Conservation (phyloP, 2,329 filamentous ascomycete genomes). For the Simplicillium aogashimaense region DNA sequence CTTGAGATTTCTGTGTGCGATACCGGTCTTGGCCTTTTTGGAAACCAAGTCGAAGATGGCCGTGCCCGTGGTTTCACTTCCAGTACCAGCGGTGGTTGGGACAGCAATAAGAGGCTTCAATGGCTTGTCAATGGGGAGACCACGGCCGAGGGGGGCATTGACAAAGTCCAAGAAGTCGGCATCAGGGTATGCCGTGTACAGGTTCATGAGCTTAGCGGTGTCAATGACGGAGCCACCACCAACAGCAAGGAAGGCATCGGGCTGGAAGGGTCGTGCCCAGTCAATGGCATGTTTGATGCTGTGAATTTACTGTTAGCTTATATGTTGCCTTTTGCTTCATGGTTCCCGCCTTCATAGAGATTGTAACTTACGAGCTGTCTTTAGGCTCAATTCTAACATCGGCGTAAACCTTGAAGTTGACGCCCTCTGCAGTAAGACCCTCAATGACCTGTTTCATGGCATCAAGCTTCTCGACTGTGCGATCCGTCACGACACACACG, state of each 20-base stretch:
- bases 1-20: slow-evolving; percentile 91
- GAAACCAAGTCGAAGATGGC: slow-evolving; percentile 94
- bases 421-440: slow-evolving; percentile 65
- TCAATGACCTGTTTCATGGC: slow-evolving; percentile 87
- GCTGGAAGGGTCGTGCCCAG: slow-evolving; percentile 68
- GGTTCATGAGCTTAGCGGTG: slow-evolving; percentile 97
- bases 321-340: not conserved
- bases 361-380: slow-evolving; percentile 66
- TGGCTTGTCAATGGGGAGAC: slow-evolving; percentile 61
- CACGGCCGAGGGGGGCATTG: slow-evolving; percentile 85
- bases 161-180: slow-evolving; percentile 96
- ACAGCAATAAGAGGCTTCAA: slow-evolving; percentile 72
- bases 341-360: no score
- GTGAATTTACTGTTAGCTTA: slow-evolving; percentile 2
- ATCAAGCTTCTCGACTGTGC: slow-evolving; percentile 68
- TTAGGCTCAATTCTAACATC: slow-evolving; percentile 83
- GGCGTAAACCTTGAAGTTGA: slow-evolving; percentile 74
- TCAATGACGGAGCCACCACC: slow-evolving; percentile 90
- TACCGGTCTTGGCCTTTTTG: slow-evolving; percentile 87
- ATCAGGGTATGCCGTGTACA: slow-evolving; percentile 84
- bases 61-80: slow-evolving; percentile 91
- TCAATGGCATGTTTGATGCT: slow-evolving; percentile 84
- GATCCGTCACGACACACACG: slow-evolving; percentile 87
- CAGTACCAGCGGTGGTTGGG: slow-evolving; percentile 75
- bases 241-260: slow-evolving; percentile 88